A percentile compares a stretch with the other conserved stretches of the same genome.
Evolutionary conservation across 2,329 filamentous ascomycete genomes (phyloP).

Genomic region (Botrytis porri): DNA sequence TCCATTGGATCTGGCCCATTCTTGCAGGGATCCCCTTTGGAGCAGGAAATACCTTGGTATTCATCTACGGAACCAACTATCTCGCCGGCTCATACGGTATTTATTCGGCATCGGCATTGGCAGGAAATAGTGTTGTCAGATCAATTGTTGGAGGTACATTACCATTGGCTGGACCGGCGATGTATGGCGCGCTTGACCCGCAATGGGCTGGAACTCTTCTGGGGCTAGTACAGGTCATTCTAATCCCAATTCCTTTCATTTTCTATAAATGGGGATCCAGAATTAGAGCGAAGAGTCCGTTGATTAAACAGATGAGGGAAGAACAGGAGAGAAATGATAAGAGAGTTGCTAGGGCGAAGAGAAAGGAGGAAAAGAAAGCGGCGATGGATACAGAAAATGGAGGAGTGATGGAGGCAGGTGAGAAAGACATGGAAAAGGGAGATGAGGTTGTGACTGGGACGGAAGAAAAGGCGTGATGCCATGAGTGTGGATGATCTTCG

Average conservation of each 20-base stretch:
- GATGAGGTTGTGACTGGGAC: background rate
- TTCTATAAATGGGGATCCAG: conserved; percentile 64
- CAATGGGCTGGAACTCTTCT: conserved; percentile 79
- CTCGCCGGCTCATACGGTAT: conserved; percentile 76
- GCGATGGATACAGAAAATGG: conserved; percentile 18
- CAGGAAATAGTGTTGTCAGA: conserved; percentile 73
- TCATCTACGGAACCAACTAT: conserved; percentile 82
- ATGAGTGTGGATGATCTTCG: background rate
- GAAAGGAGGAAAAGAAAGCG: conserved; percentile 19
- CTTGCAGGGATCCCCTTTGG: conserved; percentile 78
- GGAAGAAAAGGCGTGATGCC: conserved; percentile 8
- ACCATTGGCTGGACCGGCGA: conserved; percentile 68
- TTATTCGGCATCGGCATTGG: conserved; percentile 76
- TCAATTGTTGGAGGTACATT: conserved; percentile 73
- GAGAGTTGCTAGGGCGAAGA: conserved; percentile 27
- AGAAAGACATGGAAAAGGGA: conserved; percentile 17
- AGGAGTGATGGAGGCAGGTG: background rate
- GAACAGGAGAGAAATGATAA: conserved; percentile 35
- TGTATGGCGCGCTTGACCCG: conserved; percentile 68
- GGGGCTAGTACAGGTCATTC: conserved; percentile 66
- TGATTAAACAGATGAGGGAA: conserved; percentile 41
- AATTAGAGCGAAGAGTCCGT: conserved; percentile 51
- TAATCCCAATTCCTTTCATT: conserved; percentile 76
- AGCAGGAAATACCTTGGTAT: conserved; percentile 70
- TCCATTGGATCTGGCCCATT: conserved; percentile 81